Conservation (phyloP, 805 yeast species). For the Candida hispaniensis region DNA sequence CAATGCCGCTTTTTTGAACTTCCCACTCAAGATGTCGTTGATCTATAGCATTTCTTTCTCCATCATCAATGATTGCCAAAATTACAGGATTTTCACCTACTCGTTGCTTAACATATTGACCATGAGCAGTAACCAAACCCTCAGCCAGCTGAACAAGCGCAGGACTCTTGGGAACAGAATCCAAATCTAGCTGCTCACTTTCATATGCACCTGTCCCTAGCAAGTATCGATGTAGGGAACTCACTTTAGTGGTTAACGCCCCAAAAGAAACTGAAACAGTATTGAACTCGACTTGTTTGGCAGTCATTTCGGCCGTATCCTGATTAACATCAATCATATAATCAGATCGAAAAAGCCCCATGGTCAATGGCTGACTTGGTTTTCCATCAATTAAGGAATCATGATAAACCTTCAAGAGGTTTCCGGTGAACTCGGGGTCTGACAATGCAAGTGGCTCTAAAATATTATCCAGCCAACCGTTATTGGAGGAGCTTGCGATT, state of each 20-base stretch:
- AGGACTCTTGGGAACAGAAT: constrained; percentile 55
- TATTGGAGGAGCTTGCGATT: constrained; percentile 39
- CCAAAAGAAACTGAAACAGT: constrained; percentile 95
- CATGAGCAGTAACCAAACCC: constrained; percentile 60
- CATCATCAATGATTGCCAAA: constrained; percentile 70
- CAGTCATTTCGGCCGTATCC: constrained; percentile 30
- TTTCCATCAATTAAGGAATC: constrained; percentile 33
- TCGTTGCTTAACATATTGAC: constrained; percentile 34
- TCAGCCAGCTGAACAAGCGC: constrained; percentile 50
- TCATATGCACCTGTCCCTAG: constrained; percentile 32
- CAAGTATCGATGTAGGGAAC: constrained; percentile 55
- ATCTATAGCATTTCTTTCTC: constrained; percentile 83
- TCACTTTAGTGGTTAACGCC: constrained; percentile 73
- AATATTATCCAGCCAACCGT: constrained; percentile 51
- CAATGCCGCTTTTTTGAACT: constrained; percentile 45
- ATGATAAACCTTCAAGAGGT: constrained; percentile 45
- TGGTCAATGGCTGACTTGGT: constrained; percentile 48
- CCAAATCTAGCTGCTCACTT: constrained; percentile 28
- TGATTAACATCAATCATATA: constrained; percentile 50
- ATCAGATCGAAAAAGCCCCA: constrained; percentile 86
- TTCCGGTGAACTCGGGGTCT: constrained; percentile 76
- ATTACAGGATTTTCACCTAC: constrained; percentile 33
- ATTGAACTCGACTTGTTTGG: constrained; percentile 90
- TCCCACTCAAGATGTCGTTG: constrained; percentile 76
- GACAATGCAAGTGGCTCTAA: constrained; percentile 36